Conservation (phyloP, 1,284 basidiomycete genomes). For the Austroboletus olivaceoglutinosus region DNA sequence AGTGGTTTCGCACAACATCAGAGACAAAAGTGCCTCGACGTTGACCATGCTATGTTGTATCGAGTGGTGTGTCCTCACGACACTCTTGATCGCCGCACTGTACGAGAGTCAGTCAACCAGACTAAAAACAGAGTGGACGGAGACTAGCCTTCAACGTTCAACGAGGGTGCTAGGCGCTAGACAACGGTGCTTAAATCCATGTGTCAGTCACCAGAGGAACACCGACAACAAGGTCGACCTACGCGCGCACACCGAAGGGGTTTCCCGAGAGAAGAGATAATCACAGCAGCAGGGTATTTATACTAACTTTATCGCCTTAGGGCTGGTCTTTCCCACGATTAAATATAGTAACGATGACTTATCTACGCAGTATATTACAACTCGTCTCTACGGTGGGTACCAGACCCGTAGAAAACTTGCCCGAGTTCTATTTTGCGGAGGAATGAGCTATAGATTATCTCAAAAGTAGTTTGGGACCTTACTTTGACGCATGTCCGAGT, state of each 20-base stretch:
- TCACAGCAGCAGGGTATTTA: slow-evolving; percentile 7
- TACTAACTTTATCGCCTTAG: slow-evolving; percentile 21
- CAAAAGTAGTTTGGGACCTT: slow-evolving; percentile 27
- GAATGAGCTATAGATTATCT: slow-evolving; percentile 5
- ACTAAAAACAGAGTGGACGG: too few species aligned
- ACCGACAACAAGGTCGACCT: not conserved
- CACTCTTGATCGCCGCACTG: slow-evolving; percentile 7
- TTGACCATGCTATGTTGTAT: too few species aligned
- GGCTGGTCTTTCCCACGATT: slow-evolving; percentile 31
- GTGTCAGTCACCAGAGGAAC: slow-evolving; percentile 6
- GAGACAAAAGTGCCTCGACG: too few species aligned
- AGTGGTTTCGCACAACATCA: too few species aligned
- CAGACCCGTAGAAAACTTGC: slow-evolving; percentile 26
- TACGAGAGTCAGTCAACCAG: too few species aligned
- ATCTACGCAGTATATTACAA: slow-evolving; percentile 19
- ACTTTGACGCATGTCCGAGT: slow-evolving; percentile 68
- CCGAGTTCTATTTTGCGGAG: slow-evolving; percentile 22
- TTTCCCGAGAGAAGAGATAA: slow-evolving; percentile 25
- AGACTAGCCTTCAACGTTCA: too few species aligned
- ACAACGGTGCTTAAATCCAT: not conserved
- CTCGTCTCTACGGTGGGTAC: slow-evolving; percentile 24
- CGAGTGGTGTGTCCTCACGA: slow-evolving; percentile 12
- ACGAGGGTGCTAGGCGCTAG: too few species aligned
- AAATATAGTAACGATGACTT: slow-evolving; percentile 9
- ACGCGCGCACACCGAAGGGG: slow-evolving; percentile 34